Base-by-base conservation (phyloP, 306 rosid species). In the Sicyos edulis region DNA sequence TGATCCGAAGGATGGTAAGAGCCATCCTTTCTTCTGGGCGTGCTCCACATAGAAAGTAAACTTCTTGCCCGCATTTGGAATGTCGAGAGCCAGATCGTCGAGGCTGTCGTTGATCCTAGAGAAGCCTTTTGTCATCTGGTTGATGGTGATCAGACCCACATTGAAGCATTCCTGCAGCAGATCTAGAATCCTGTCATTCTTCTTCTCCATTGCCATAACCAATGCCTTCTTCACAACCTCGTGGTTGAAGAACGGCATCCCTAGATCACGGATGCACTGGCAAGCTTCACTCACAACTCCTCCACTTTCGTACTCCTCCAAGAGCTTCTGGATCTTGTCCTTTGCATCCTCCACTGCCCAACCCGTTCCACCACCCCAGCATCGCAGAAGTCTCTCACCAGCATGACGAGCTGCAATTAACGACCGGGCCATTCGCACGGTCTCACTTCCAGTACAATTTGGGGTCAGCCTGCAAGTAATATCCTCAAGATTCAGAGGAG, bases 261-360 rank as follows among this genome's bases (percentile, higher is more conserved):
- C 96, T 0, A 93, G 86, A 77, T 93, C 99, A 4, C 99, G 95
- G 54, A 93, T 93, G 24, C 99, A 93, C 76, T 86, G 97, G 77
- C 97, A 89, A 16, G 99, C 99, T 83, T 91, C 99, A 42, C 85
- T 64, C 50, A 93, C 88, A 1, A 86, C 99, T 5, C 99, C 91
- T 2, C 97, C 92, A 1, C 96, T 88, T 76, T 93, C 99, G n/a
- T 85, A 93, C 82, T 93, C 99, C 85, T 93, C 99, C 47, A 93
- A 59, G 34, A 93, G 95, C 81, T 93, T 93, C 79, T 81, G 79
- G 70, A 93, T 93, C 87, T 93, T 93, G 82, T 93, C 99, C 83
- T 93, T 93, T 0, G 99, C 99, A 77, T 93, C 99, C 82, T 93
- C 99, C 78, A 93, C 99, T n/a, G 97, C 97, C 99, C 99, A 93